Conservation (phyloP, 2,329 filamentous ascomycete species). For the Pseudocercospora crystallina region DNA sequence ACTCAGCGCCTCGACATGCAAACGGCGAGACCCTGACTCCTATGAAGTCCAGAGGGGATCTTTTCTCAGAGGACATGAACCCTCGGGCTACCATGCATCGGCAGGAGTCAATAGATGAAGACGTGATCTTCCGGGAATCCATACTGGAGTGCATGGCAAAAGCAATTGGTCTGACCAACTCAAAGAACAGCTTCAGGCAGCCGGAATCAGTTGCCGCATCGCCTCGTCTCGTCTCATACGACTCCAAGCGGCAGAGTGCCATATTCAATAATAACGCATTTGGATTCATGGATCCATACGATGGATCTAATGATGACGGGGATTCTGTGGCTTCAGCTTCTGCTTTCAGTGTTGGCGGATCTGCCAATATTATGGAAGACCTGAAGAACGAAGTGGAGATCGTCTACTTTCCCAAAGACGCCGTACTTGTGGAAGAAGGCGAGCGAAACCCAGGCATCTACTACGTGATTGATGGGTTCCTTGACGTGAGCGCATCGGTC, state of each 20-base stretch:
- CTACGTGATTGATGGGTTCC: conserved; percentile 95
- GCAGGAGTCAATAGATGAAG: conserved; percentile 82
- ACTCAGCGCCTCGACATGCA: conserved; percentile 39
- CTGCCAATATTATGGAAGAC: conserved; percentile 71
- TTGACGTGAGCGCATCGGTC: conserved; percentile 85
- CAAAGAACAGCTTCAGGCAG: conserved; percentile 64
- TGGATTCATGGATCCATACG: conserved; percentile 44
- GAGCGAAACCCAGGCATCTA: conserved; percentile 96
- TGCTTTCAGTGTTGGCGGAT: conserved; percentile 54
- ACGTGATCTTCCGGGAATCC: conserved; percentile 81
- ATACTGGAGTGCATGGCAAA: conserved; percentile 96
- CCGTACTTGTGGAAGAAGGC: conserved; percentile 91
- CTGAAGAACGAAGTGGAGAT: conserved; percentile 93
- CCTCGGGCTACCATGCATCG: conserved; percentile 56
- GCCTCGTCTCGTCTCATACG: conserved; percentile 78
- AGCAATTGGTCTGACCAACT: conserved; percentile 76
- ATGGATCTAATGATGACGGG: conserved; percentile 84
- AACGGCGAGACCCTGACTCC: conserved; percentile 42
- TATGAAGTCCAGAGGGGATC: conserved; percentile 42
- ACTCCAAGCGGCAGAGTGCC: conserved; percentile 76
- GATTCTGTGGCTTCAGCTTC: conserved; percentile 69
- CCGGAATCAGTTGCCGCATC: conserved; percentile 79
- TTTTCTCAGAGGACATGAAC: conserved; percentile 36
- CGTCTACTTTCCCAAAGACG: conserved; percentile 93
- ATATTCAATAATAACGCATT: conserved; percentile 79